A percentile compares a stretch with the other conserved stretches of the same genome.
Evolutionary conservation across 1,139 yeast species (phyloP).

Genomic region (Geotrichum australiense): DNA sequence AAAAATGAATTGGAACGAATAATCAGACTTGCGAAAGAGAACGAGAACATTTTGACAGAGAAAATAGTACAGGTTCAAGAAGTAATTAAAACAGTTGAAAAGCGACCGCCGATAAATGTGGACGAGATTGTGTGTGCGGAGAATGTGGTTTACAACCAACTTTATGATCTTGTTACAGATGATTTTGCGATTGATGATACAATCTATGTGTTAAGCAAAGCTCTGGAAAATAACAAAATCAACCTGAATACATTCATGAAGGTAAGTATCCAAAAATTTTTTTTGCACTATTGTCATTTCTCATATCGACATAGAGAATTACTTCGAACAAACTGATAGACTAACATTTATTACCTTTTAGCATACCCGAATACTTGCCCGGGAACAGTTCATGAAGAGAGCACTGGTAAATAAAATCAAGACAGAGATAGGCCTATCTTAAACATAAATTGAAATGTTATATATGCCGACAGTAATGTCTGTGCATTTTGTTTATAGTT

Average conservation of each 20-base stretch:
- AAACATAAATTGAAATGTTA: background rate
- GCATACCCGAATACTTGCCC: conserved; percentile 56
- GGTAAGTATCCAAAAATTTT: conserved; percentile 9
- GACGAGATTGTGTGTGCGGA: conserved; percentile 43
- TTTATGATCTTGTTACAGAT: conserved; percentile 61
- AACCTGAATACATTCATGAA: conserved; percentile 42
- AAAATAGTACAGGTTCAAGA: conserved; percentile 29
- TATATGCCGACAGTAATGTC: conserved; percentile 3
- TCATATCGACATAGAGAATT: background rate
- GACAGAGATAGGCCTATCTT: conserved; percentile 17
- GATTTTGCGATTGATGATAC: conserved; percentile 68
- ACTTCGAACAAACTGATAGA: conserved; percentile 30
- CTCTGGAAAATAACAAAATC: conserved; percentile 44
- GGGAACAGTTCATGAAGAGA: conserved; percentile 58
- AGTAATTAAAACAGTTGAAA: conserved; percentile 31
- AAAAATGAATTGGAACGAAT: conserved; percentile 73
- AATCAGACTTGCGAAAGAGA: conserved; percentile 32
- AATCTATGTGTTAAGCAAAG: conserved; percentile 51
- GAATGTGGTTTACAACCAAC: conserved; percentile 44
- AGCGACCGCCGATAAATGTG: conserved; percentile 32
- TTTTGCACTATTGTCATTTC: no score
- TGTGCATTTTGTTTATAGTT: no score
- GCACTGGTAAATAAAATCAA: conserved; percentile 28
- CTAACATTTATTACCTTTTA: background rate
- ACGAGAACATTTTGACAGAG: conserved; percentile 31